A percentile compares a stretch with the other conserved stretches of the same genome.
phyloP scores from a whole-genome alignment of 768 basidiomycete species.

The Daedaleopsis nitida region DNA sequence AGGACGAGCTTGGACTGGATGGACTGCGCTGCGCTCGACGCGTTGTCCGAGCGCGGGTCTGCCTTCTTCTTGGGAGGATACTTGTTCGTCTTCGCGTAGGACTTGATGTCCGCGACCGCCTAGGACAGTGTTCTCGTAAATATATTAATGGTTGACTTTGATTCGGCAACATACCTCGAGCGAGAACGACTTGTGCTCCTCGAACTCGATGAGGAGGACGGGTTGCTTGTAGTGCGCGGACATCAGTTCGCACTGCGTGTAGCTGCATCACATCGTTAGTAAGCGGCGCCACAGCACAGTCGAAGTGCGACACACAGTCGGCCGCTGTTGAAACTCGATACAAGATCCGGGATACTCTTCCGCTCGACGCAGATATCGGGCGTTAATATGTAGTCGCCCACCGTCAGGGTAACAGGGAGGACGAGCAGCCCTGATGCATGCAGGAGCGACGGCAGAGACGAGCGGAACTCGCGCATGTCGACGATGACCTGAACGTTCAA shows the following conservation, averaged over 20 bases:
- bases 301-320: conserved; percentile 66
- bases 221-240: conserved; percentile 94
- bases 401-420: conserved; percentile 89
- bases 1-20: conserved; percentile 94
- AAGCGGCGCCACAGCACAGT: not conserved
- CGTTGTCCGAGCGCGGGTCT: conserved; percentile 24
- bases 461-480: conserved; percentile 96
- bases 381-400: conserved; percentile 94
- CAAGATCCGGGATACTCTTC: conserved; percentile 90
- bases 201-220: conserved; percentile 93
- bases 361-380: conserved; percentile 96
- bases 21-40: conserved; percentile 46
- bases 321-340: conserved; percentile 93
- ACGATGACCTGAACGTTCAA: conserved; percentile 73
- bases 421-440: conserved; percentile 81
- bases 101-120: conserved; percentile 68
- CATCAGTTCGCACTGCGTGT: conserved; percentile 97
- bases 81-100: conserved; percentile 64
- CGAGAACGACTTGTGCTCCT: conserved; percentile 94
- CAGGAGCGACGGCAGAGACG: conserved; percentile 85
- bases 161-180: conserved; percentile 61
- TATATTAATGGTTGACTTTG: not conserved
- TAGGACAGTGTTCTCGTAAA: conserved; percentile 26
- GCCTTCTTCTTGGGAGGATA: conserved; percentile 57
- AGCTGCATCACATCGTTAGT: conserved; percentile 49